phyloP scores from a whole-genome alignment of 306 rosid genomes.

The Vachellia pachyceras region DNA sequence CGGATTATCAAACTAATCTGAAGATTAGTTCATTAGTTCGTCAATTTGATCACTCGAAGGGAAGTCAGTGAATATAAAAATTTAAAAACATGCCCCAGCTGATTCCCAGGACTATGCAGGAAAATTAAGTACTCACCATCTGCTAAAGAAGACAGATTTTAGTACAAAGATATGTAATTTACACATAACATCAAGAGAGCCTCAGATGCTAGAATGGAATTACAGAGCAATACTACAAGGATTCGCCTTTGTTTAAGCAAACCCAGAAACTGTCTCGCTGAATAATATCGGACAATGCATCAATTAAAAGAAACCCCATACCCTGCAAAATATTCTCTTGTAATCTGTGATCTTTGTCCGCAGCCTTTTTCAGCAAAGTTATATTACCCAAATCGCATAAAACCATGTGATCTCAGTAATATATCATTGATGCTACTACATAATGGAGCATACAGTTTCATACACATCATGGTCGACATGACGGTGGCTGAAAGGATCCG shows the following conservation, averaged over 20 bases:
- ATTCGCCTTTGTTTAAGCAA: constrained; percentile 45
- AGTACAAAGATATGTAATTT: constrained; percentile 23
- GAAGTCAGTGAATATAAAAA: neutral
- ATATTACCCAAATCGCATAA: neutral
- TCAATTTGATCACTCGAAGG: neutral
- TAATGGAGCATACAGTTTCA: constrained; percentile 63
- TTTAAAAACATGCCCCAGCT: neutral
- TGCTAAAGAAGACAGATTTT: constrained; percentile 23
- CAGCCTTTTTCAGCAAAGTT: constrained; percentile 9
- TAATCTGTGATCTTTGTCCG: constrained; percentile 3
- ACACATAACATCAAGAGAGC: constrained; percentile 51
- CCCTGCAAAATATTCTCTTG: constrained; percentile 16
- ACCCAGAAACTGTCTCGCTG: constrained; percentile 37
- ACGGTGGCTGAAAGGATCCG: constrained; percentile 38
- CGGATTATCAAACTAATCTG: neutral
- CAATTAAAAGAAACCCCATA: constrained; percentile 38
- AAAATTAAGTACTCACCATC: constrained; percentile 24
- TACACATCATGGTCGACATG: constrained; percentile 47
- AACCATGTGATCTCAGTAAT: constrained; percentile 31
- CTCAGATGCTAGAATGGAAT: constrained; percentile 48
- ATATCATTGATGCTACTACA: constrained; percentile 39
- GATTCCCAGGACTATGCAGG: neutral
- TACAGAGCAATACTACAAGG: constrained; percentile 37
- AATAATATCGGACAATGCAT: constrained; percentile 30
- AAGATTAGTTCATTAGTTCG: neutral